These are phyloP conservation scores for Populus hybrid DNA, from an alignment of 441 rosid species.

Conservation along the genomic window DNA sequence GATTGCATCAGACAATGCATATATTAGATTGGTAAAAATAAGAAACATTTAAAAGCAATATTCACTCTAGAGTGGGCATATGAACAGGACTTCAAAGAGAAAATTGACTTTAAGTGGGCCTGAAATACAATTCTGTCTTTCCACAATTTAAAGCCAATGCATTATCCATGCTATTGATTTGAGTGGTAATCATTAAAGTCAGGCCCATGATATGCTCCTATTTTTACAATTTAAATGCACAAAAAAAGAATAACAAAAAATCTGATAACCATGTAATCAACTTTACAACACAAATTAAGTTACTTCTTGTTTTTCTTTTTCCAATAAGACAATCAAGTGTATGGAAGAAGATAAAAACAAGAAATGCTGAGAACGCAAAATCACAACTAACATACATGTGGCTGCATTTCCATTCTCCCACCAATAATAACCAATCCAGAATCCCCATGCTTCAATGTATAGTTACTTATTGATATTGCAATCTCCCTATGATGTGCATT, in stretches of 20 bases:
- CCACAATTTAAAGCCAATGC: neutral
- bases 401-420: conserved; percentile 95
- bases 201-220: neutral
- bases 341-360: neutral
- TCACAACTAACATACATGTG: conserved; percentile 59
- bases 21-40: neutral
- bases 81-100: neutral
- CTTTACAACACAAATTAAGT: neutral
- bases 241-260: neutral
- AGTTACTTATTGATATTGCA: conserved; percentile 83
- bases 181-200: neutral
- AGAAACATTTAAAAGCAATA: neutral
- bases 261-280: neutral
- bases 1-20: neutral
- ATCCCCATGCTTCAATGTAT: conserved; percentile 90
- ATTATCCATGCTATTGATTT: neutral
- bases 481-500: conserved; percentile 90
- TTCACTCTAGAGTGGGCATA: neutral
- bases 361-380: neutral
- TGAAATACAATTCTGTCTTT: conserved; percentile 45
- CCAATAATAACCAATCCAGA: conserved; percentile 83
- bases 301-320: neutral
- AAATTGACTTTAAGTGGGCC: neutral
- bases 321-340: neutral
- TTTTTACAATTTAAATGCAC: neutral